phyloP scores from a whole-genome alignment of 352 stramenopile genomes.

The Pythium scleroteichum region DNA sequence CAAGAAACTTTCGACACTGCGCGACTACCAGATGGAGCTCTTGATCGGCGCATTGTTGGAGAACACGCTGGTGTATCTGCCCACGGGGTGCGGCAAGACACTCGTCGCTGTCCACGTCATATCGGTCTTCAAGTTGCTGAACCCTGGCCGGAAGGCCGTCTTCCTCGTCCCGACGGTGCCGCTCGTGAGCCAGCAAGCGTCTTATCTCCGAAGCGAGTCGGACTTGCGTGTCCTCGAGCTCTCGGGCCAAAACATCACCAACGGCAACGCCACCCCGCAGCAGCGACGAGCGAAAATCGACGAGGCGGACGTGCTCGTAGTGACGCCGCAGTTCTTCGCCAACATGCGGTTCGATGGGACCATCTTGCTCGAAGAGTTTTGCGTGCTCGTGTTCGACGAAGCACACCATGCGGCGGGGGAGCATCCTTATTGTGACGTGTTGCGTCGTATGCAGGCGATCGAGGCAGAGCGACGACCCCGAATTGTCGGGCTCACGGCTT shows the following conservation, averaged over 20 bases:
- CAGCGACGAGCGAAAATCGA: slow-evolving; percentile 20
- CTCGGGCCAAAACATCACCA: slow-evolving; percentile 49
- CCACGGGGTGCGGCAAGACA: slow-evolving; percentile 77
- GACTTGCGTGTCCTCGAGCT: slow-evolving; percentile 52
- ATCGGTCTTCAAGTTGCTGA: slow-evolving; percentile 60
- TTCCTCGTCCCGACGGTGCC: slow-evolving; percentile 77
- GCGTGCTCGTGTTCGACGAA: slow-evolving; percentile 80
- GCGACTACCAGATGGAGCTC: slow-evolving; percentile 71
- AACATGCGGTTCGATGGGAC: slow-evolving; percentile 49
- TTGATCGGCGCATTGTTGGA: slow-evolving; percentile 66
- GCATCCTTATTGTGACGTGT: slow-evolving; percentile 61
- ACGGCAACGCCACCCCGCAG: slow-evolving; percentile 3
- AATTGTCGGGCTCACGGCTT: slow-evolving; percentile 69
- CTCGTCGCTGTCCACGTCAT: slow-evolving; percentile 75
- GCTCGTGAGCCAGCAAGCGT: slow-evolving; percentile 74
- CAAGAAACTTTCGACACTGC: slow-evolving; percentile 43
- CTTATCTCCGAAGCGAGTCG: slow-evolving; percentile 69
- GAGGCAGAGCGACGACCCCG: slow-evolving; percentile 36
- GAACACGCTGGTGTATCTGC: slow-evolving; percentile 81
- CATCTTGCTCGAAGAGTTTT: slow-evolving; percentile 55
- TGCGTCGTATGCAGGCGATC: slow-evolving; percentile 41
- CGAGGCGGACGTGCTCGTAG: slow-evolving; percentile 42
- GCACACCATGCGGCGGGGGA: slow-evolving; percentile 70
- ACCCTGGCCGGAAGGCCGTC: slow-evolving; percentile 50
- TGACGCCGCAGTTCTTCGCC: slow-evolving; percentile 71